phyloP scores from a whole-genome alignment of 2,329 filamentous ascomycete species.

The Cordyceps militaris region DNA sequence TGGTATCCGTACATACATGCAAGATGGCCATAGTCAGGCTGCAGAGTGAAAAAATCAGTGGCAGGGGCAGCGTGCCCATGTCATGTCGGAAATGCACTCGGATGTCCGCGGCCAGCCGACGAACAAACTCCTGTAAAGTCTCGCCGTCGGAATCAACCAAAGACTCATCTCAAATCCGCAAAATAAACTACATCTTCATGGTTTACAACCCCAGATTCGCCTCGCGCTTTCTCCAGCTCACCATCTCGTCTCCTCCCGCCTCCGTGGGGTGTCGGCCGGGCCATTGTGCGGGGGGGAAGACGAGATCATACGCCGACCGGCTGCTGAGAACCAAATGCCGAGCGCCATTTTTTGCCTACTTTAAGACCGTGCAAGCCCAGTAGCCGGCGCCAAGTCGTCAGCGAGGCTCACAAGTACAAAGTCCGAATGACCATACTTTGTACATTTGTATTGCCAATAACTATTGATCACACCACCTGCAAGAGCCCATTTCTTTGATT shows the following conservation, averaged over 20 bases:
- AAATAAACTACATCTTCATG: neutral
- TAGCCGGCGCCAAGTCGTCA: neutral
- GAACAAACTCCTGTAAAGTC: neutral
- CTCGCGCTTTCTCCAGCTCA: neutral
- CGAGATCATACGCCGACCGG: constrained; percentile 2
- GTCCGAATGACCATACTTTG: no score
- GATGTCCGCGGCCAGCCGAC: neutral
- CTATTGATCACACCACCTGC: neutral
- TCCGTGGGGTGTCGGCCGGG: neutral
- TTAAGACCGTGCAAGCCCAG: neutral
- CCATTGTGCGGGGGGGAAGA: neutral
- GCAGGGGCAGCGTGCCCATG: neutral
- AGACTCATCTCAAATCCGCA: neutral
- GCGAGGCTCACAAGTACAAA: neutral
- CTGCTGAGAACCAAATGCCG: constrained; percentile 1
- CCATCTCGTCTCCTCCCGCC: neutral
- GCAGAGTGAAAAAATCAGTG: neutral
- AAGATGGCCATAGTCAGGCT: neutral
- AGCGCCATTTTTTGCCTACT: neutral
- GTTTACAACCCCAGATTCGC: neutral
- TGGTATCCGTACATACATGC: no score
- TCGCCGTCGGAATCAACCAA: neutral
- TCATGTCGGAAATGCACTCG: neutral
- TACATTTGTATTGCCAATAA: neutral
- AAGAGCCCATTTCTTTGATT: neutral